phyloP scores from a whole-genome alignment of 331 rosid species.

The Rosa hybrid region DNA sequence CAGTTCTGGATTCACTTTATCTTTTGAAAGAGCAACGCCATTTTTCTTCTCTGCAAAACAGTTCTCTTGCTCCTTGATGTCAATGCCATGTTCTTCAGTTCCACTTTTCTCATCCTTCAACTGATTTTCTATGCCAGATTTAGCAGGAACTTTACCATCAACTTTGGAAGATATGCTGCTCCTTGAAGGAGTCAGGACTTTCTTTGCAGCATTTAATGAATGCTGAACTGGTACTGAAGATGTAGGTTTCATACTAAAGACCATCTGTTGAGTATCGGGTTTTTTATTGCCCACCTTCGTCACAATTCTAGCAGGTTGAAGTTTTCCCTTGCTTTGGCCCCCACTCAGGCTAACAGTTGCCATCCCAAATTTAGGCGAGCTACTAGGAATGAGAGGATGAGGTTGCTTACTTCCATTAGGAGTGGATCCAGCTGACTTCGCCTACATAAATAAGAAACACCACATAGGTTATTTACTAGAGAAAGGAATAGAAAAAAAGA shows the following conservation, averaged over 20 bases:
- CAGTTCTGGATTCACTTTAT: conserved; percentile 26
- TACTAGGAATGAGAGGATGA: conserved; percentile 41
- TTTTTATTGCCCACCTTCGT: conserved; percentile 24
- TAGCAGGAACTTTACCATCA: conserved; percentile 25
- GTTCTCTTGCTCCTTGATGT: conserved; percentile 10
- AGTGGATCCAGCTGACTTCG: conserved; percentile 55
- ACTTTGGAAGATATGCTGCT: conserved; percentile 32
- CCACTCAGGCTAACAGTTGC: conserved; percentile 40
- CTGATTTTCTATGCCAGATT: conserved; percentile 23
- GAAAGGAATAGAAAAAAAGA: background rate
- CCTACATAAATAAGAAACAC: conserved; percentile 42
- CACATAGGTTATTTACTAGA: background rate
- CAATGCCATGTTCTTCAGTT: conserved; percentile 28
- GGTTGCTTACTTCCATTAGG: conserved; percentile 58
- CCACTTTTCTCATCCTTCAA: conserved; percentile 22
- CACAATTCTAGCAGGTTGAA: conserved; percentile 47
- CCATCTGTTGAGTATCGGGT: conserved; percentile 33
- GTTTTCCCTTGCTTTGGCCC: conserved; percentile 52
- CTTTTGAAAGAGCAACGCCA: conserved; percentile 8
- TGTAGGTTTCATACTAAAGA: conserved; percentile 27
- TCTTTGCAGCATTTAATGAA: conserved; percentile 39
- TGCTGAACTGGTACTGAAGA: conserved; percentile 34
- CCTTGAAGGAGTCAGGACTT: conserved; percentile 29
- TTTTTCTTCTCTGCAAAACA: conserved; percentile 13
- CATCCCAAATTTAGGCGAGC: conserved; percentile 54